These are phyloP conservation scores for Malassezia sp. DNA, from an alignment of 1,284 basidiomycete species.

Conservation along the genomic window DNA sequence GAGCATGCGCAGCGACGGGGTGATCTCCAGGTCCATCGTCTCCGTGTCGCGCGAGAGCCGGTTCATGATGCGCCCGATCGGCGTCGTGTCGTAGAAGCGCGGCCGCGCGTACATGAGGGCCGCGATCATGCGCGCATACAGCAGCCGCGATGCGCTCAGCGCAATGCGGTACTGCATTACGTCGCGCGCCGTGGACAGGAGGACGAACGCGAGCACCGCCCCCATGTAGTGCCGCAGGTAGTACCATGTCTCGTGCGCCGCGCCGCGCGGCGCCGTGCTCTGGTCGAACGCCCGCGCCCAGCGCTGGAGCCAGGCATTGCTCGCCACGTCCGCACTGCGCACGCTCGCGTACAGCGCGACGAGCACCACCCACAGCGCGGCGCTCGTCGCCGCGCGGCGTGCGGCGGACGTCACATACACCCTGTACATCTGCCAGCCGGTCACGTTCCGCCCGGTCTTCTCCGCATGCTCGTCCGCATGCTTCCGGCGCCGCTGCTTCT, in stretches of 20 bases:
- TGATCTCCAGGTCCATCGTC: conserved; percentile 45
- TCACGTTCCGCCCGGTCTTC: conserved; percentile 31
- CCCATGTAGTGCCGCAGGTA: conserved; percentile 35
- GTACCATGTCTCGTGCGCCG: conserved; percentile 16
- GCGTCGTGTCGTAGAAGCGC: conserved; percentile 41
- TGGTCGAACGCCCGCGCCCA: conserved; percentile 39
- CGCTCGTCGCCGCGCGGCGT: not conserved
- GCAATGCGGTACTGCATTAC: conserved; percentile 31
- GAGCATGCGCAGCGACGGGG: conserved; percentile 15
- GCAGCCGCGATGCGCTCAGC: conserved; percentile 28
- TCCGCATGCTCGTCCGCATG: conserved; percentile 33
- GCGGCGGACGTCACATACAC: conserved; percentile 32
- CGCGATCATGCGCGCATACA: conserved; percentile 56
- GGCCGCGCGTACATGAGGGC: conserved; percentile 67
- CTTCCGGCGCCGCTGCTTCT: conserved; percentile 30
- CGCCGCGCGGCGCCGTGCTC: not conserved
- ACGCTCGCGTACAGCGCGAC: conserved; percentile 29
- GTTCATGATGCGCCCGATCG: conserved; percentile 45
- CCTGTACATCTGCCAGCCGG: conserved; percentile 28
- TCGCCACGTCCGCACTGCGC: conserved; percentile 30
- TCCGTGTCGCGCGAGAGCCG: conserved; percentile 44
- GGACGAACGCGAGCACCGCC: conserved; percentile 29
- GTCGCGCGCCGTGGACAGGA: conserved; percentile 31
- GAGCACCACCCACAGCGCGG: conserved; percentile 23
- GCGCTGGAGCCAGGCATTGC: conserved; percentile 35